These are phyloP conservation scores for Lactarius akahatsu DNA, from an alignment of 768 basidiomycete genomes.

Conservation along the genomic window DNA sequence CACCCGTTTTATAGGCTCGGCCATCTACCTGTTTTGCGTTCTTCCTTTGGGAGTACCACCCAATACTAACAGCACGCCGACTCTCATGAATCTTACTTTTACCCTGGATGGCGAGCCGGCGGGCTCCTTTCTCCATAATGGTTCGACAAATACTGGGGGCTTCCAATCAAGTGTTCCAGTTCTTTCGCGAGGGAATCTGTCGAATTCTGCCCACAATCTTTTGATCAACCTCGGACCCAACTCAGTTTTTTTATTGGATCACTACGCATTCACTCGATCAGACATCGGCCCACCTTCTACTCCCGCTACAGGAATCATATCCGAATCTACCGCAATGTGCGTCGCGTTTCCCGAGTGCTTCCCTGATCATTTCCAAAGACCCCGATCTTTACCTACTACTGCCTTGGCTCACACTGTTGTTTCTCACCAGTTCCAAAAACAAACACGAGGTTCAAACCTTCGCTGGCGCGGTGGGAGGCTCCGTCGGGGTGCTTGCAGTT, in stretches of 20 bases:
- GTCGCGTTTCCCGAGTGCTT: background rate
- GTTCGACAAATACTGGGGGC: constrained; percentile 32
- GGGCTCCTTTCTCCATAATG: constrained; percentile 37
- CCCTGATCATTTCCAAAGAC: background rate
- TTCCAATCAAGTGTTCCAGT: constrained; percentile 41
- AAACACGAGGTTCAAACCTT: constrained; percentile 45
- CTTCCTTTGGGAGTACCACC: constrained; percentile 35
- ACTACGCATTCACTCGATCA: constrained; percentile 41
- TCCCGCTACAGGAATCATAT: background rate
- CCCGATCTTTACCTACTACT: no score
- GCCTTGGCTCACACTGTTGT: background rate
- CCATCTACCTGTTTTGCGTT: constrained; percentile 48
- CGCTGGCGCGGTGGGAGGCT: constrained; percentile 52
- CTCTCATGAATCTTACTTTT: constrained; percentile 46
- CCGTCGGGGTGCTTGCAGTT: constrained; percentile 49
- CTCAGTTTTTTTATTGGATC: constrained; percentile 52
- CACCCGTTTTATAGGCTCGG: constrained; percentile 41
- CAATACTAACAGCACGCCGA: constrained; percentile 35
- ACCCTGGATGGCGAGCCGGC: constrained; percentile 41
- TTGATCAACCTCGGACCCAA: constrained; percentile 44
- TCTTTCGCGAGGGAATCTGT: constrained; percentile 38
- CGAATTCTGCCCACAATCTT: constrained; percentile 44
- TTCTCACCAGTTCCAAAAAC: constrained; percentile 26
- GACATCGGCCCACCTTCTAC: constrained; percentile 2
- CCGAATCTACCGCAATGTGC: background rate